Conservation (phyloP, 768 basidiomycete species). For the Mycena pura region DNA sequence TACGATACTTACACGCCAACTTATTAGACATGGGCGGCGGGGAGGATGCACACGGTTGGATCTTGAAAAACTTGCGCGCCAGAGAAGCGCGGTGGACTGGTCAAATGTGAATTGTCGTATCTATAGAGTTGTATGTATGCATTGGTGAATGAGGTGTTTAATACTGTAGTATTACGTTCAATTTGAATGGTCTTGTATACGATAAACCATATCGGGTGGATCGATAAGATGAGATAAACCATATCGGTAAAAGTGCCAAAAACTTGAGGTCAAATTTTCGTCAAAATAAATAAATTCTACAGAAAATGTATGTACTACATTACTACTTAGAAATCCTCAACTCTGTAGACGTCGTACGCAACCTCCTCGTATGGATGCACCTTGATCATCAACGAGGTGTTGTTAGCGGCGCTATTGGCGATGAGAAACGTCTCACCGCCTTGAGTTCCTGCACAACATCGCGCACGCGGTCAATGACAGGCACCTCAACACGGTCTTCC, state of each 20-base stretch:
- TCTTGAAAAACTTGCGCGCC: not conserved
- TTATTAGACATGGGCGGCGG: conserved; percentile 4
- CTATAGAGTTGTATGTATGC: conserved; percentile 19
- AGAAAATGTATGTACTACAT: too few species aligned
- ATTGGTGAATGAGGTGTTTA: not conserved
- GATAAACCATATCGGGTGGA: too few species aligned
- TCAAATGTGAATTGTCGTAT: not conserved
- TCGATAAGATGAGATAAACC: too few species aligned
- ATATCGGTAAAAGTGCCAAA: too few species aligned
- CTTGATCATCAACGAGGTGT: conserved; percentile 32
- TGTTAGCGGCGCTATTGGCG: not conserved
- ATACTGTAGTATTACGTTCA: too few species aligned
- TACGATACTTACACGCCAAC: conserved; percentile 12
- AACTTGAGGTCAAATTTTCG: too few species aligned
- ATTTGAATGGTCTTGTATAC: too few species aligned
- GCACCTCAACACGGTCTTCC: conserved; percentile 59
- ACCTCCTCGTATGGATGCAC: conserved; percentile 65
- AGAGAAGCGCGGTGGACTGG: not conserved
- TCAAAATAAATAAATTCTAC: too few species aligned
- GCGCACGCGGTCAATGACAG: conserved; percentile 49
- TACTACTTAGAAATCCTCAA: conserved; percentile 51
- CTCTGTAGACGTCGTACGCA: conserved; percentile 60
- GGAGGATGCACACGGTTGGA: not conserved
- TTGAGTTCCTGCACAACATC: conserved; percentile 53
- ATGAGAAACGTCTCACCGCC: conserved; percentile 41